Evolutionary conservation across 768 basidiomycete genomes (phyloP).

Genomic region (Agrocybe chaxingu): DNA sequence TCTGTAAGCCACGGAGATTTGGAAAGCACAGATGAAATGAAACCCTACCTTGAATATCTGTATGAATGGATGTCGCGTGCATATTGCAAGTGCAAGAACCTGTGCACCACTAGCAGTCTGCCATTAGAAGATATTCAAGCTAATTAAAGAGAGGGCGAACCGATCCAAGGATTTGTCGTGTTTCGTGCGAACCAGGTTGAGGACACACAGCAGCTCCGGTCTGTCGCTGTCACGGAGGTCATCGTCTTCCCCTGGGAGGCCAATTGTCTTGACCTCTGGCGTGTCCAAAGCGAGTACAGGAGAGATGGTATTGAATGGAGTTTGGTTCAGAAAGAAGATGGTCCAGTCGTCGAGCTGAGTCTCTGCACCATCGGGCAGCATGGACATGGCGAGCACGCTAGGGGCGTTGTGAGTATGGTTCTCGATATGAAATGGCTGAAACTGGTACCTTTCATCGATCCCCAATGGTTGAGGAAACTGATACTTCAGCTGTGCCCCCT

Average conservation of each 20-base stretch:
- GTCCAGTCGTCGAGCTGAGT: conserved; percentile 96
- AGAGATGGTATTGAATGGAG: conserved; percentile 80
- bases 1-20: not conserved
- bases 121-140: not conserved
- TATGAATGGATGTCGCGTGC: conserved; percentile 89
- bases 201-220: conserved; percentile 74
- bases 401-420: conserved; percentile 12
- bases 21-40: not conserved
- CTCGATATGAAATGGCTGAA: not conserved
- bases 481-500: conserved; percentile 90
- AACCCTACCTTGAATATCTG: conserved; percentile 86
- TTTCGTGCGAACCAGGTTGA: conserved; percentile 90
- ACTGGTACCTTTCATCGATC: conserved; percentile 81
- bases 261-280: conserved; percentile 34
- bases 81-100: conserved; percentile 93
- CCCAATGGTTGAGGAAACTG: conserved; percentile 96
- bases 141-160: conserved; percentile 30
- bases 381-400: conserved; percentile 92
- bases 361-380: conserved; percentile 98
- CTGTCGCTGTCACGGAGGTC: conserved; percentile 23
- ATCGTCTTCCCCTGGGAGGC: conserved; percentile 32
- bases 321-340: conserved; percentile 97
- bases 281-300: conserved; percentile 77
- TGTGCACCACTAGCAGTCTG: conserved; percentile 69
- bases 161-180: conserved; percentile 80